Conservation (phyloP, 371 early-diverging fungal species). For the Mucor sp. region DNA sequence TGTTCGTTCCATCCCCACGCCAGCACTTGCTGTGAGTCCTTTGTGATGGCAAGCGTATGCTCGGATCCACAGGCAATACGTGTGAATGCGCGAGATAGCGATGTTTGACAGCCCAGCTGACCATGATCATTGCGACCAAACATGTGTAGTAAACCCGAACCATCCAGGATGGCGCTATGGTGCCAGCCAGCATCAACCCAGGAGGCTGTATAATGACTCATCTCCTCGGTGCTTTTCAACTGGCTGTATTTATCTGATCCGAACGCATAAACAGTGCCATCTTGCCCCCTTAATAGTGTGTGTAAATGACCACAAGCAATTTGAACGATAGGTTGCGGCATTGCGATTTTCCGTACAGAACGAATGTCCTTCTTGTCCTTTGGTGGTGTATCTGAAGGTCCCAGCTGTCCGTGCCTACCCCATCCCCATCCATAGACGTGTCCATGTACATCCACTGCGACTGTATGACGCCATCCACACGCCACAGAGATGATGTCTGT, state of each 20-base stretch:
- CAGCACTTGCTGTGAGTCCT: slow-evolving; percentile 38
- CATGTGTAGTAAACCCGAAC: slow-evolving; percentile 21
- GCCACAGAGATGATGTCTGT: slow-evolving; percentile 40
- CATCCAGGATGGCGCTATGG: slow-evolving; percentile 57
- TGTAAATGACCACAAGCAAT: slow-evolving; percentile 63
- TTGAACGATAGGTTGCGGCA: slow-evolving; percentile 25
- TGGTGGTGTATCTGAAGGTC: slow-evolving; percentile 18
- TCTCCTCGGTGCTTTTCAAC: background rate
- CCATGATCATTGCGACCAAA: slow-evolving; percentile 80
- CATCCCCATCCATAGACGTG: slow-evolving; percentile 63
- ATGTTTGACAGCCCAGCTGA: slow-evolving; percentile 50
- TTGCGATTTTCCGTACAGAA: slow-evolving; percentile 6
- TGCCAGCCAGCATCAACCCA: slow-evolving; percentile 76
- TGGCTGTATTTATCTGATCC: slow-evolving; percentile 72
- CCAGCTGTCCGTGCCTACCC: slow-evolving; percentile 65
- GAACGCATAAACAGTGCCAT: slow-evolving; percentile 52
- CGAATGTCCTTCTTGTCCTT: slow-evolving; percentile 28
- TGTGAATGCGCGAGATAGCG: slow-evolving; percentile 18
- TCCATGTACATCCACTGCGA: slow-evolving; percentile 46
- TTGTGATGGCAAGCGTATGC: slow-evolving; percentile 60
- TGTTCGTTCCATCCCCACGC: slow-evolving; percentile 97
- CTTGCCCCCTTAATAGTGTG: slow-evolving; percentile 43
- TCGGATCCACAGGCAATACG: slow-evolving; percentile 79
- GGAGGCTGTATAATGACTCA: slow-evolving; percentile 13
- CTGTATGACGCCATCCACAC: slow-evolving; percentile 68